Base-by-base conservation (phyloP, 2,329 filamentous ascomycete species). In the Venturia effusa region DNA sequence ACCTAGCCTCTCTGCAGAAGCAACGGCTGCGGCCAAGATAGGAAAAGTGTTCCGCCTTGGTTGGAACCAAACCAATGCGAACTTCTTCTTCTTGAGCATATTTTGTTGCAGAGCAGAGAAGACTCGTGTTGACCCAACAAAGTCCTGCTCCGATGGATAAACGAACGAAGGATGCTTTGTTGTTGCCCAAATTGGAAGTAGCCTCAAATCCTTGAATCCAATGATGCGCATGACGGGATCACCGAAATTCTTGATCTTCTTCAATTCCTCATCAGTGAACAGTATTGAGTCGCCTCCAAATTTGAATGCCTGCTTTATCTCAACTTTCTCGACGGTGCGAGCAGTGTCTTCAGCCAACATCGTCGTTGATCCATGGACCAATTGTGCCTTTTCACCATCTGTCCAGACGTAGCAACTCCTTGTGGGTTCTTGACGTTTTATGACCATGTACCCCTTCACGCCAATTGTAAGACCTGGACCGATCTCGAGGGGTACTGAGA, bases 91-190 rank as follows among this genome's bases (percentile, higher is more conserved):
- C 64, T 85, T 84, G 4, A 93, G 76, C 1, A 99, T 81, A 72
- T 96, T 97, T 70, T 92, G 88, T 77, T 95, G 92, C 27, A 99
- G 78, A 0, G 94, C 91, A 2, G 92, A 88, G 73, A 97, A 99
- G 2, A 96, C 92, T 8, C 94, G 87, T 0, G 92, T 95, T 1
- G 92, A 97, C 24, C 94, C 94, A 32, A 97, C 83, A 69, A 87
- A 96, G 66, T 90, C 88, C 67, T 92, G 88, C 75, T 99, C 94
- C 22, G 88, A 94, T 0, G 94, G 94, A 71, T 96, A 97, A 65
- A 99, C 90, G 74, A 97, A 99, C 0, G 86, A 90, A 0, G 92
- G 90, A 69, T 92, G 92, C 71, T 89, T 90, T 60, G 90, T 81
- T 40, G 90, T 92, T 1, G 91, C 90, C 92, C 93, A 97, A 22